phyloP scores from a whole-genome alignment of 2,329 filamentous ascomycete genomes.

The Cercospora zeae-maydis region DNA sequence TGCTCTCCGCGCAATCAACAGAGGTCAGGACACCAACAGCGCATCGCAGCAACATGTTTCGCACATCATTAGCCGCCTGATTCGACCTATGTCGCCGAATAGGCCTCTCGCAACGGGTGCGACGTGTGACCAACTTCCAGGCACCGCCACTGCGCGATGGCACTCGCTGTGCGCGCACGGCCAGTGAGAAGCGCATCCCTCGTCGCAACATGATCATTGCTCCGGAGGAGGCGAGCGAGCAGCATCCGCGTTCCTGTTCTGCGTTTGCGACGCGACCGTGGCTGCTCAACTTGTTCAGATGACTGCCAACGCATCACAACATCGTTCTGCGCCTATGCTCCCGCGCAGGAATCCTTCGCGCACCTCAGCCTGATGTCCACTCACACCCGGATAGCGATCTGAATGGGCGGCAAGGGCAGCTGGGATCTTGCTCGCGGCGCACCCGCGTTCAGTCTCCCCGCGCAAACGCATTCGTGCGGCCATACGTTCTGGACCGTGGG shows the following conservation, averaged over 20 bases:
- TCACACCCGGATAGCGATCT: not conserved
- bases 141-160: constrained; percentile 18
- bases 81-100: constrained; percentile 10
- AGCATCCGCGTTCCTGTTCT: constrained; percentile 3
- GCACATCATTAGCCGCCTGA: constrained; percentile 5
- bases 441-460: not conserved
- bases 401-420: not conserved
- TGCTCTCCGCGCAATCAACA: not conserved
- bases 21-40: constrained; percentile 11
- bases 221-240: not conserved
- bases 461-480: not conserved
- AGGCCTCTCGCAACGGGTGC: constrained; percentile 6
- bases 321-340: constrained; percentile 2
- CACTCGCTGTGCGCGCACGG: constrained; percentile 11
- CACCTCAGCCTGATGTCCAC: constrained; percentile 1
- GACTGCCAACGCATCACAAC: constrained; percentile 16
- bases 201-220: not conserved
- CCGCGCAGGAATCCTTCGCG: not conserved
- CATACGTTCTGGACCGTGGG: not conserved
- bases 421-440: not conserved
- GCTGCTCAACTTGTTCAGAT: constrained; percentile 15
- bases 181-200: constrained; percentile 9
- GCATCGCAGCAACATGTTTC: constrained; percentile 8
- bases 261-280: constrained; percentile 15
- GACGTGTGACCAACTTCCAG: constrained; percentile 19